phyloP scores from a whole-genome alignment of 1,139 yeast species.

The Ogataea hybrid region DNA sequence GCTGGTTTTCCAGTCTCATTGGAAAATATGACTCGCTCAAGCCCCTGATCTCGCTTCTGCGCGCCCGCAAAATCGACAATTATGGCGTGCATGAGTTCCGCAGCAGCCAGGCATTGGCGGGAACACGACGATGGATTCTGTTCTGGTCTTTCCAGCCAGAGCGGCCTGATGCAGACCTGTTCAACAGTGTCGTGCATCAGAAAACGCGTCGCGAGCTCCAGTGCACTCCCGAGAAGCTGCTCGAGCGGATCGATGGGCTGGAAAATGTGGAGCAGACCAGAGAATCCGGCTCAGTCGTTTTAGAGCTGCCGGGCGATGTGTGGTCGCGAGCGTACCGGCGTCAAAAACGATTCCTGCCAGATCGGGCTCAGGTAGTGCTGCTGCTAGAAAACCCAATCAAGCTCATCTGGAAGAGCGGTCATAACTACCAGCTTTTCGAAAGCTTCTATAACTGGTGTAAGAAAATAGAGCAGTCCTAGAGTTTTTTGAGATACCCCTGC shows the following conservation, averaged over 20 bases:
- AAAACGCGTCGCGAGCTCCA: constrained; percentile 1
- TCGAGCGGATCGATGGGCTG: constrained; percentile 2
- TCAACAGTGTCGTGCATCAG: constrained; percentile 9
- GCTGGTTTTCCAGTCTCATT: constrained; percentile 40
- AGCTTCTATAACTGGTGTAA: constrained; percentile 27
- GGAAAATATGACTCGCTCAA: constrained; percentile 36
- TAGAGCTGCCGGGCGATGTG: constrained; percentile 15
- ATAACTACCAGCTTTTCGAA: constrained; percentile 25
- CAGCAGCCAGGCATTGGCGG: constrained; percentile 24
- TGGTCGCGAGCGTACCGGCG: constrained; percentile 29
- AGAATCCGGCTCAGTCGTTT: neutral
- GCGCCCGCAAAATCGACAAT: constrained; percentile 22
- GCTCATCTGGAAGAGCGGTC: constrained; percentile 27
- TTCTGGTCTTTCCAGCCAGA: constrained; percentile 36
- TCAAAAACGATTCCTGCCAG: neutral
- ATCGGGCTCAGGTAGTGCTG: neutral
- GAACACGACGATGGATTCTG: constrained; percentile 40
- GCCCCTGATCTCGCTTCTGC: constrained; percentile 25
- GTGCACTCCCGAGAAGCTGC: constrained; percentile 3
- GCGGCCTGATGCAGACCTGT: constrained; percentile 18
- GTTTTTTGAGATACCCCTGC: constrained; percentile 86
- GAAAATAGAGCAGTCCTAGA: constrained; percentile 34
- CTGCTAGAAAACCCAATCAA: neutral
- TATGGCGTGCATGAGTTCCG: constrained; percentile 34
- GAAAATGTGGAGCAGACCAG: constrained; percentile 4